Evolutionary conservation across 202 grass and related monocot species (phyloP).

Genomic region (Bolboschoenoplectus hybrid): DNA sequence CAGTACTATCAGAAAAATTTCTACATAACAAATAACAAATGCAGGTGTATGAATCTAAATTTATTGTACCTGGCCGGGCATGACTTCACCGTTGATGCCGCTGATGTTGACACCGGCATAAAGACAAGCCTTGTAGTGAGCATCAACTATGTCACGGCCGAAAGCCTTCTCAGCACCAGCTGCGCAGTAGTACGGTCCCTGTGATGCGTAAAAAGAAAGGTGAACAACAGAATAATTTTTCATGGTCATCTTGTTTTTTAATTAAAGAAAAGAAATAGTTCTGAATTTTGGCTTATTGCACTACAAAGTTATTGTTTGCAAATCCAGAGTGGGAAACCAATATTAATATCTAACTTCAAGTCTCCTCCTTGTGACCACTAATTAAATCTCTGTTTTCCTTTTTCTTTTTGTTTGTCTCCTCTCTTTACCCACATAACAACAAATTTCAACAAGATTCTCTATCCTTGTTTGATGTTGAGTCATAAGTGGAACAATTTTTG

Average conservation of each 20-base stretch:
- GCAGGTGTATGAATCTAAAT: background rate
- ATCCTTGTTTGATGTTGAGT: background rate
- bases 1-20: background rate
- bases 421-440: background rate
- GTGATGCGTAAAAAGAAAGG: background rate
- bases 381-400: background rate
- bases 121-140: slow-evolving; percentile 96
- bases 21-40: background rate
- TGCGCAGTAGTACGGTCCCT: slow-evolving; percentile 85
- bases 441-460: slow-evolving; percentile 14
- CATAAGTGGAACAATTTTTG: background rate
- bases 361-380: background rate
- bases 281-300: background rate
- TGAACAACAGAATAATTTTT: background rate
- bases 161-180: slow-evolving; percentile 78
- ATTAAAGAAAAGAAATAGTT: background rate
- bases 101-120: slow-evolving; percentile 89
- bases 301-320: background rate
- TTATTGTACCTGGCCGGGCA: slow-evolving; percentile 76
- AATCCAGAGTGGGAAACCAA: background rate
- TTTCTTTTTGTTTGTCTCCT: background rate
- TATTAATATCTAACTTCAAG: background rate
- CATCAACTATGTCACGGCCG: slow-evolving; percentile 74
- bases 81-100: slow-evolving; percentile 96
- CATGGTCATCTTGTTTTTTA: background rate